Evolutionary conservation across 78 protist genomes (phyloP).

Genomic region (Capsaspora owczarzaki): DNA sequence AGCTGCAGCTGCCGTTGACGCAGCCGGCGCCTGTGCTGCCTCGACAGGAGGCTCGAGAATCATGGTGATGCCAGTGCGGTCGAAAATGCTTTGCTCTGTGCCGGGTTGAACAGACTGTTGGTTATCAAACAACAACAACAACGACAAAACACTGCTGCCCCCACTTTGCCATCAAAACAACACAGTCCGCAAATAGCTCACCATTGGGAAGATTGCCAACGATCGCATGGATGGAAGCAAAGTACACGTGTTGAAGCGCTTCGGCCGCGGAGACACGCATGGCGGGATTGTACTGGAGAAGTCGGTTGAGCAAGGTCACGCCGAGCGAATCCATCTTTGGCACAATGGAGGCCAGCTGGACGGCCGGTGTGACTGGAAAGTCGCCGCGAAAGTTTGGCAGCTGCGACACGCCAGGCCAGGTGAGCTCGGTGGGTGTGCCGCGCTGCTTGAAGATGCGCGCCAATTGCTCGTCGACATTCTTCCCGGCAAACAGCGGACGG

Average conservation of each 20-base stretch:
- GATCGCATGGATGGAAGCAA: too few species aligned
- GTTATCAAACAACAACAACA: too few species aligned
- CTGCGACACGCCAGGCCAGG: neutral
- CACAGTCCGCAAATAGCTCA: too few species aligned
- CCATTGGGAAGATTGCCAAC: too few species aligned
- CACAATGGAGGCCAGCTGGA: neutral
- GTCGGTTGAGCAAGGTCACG: conserved; percentile 16
- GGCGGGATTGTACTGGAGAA: conserved; percentile 34
- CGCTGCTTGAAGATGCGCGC: conserved; percentile 33
- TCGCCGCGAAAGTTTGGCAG: conserved; percentile 69
- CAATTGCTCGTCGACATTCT: neutral
- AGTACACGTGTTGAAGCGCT: conserved; percentile 83
- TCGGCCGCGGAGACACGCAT: conserved; percentile 69
- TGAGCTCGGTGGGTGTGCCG: conserved; percentile 38
- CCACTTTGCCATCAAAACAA: too few species aligned
- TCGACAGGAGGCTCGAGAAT: too few species aligned
- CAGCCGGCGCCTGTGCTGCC: too few species aligned
- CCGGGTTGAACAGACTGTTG: too few species aligned
- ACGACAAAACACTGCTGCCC: too few species aligned
- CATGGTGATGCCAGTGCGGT: too few species aligned
- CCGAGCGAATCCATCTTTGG: neutral
- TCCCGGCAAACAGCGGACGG: conserved; percentile 90
- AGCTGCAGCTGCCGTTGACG: too few species aligned
- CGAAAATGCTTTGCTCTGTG: too few species aligned
- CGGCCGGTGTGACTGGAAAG: conserved; percentile 46